Evolutionary conservation across 2,329 filamentous ascomycete species (phyloP).

Genomic region (Nemania sp.): DNA sequence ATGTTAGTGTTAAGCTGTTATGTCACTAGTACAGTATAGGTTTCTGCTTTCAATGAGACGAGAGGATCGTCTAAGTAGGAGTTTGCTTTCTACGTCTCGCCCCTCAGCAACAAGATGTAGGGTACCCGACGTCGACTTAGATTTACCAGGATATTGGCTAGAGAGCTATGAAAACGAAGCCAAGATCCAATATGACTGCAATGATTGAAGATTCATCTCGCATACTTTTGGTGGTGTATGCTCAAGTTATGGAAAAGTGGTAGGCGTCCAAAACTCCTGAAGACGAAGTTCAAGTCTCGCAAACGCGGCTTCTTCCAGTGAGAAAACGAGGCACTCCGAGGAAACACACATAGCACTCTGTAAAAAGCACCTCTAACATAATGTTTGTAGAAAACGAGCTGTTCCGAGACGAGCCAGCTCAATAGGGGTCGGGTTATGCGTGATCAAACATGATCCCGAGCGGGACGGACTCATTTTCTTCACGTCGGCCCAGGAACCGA

Average conservation of each 20-base stretch:
- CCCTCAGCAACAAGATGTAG: not conserved
- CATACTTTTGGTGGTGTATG: not conserved
- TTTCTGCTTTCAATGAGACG: not conserved
- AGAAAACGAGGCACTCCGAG: not conserved
- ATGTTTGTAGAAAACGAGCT: constrained; percentile 10
- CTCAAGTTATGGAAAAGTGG: not conserved
- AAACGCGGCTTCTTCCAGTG: not conserved
- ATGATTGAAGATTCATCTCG: not conserved
- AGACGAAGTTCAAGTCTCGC: not conserved
- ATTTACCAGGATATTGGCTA: not conserved
- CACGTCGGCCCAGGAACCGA: constrained; percentile 5
- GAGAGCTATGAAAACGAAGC: not conserved
- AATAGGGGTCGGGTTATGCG: not conserved
- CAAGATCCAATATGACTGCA: not conserved
- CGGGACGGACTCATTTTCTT: constrained; percentile 6
- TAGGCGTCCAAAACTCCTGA: not conserved
- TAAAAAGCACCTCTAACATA: not conserved
- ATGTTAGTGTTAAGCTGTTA: not conserved
- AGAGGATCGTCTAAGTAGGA: not conserved
- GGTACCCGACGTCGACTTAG: not conserved
- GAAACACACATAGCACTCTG: not conserved
- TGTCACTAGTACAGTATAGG: not conserved
- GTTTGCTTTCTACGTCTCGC: not conserved
- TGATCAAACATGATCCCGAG: constrained; percentile 9
- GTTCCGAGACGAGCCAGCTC: not conserved